phyloP scores from a whole-genome alignment of 2,329 filamentous ascomycete species.

The Colletotrichum orchidophilum region DNA sequence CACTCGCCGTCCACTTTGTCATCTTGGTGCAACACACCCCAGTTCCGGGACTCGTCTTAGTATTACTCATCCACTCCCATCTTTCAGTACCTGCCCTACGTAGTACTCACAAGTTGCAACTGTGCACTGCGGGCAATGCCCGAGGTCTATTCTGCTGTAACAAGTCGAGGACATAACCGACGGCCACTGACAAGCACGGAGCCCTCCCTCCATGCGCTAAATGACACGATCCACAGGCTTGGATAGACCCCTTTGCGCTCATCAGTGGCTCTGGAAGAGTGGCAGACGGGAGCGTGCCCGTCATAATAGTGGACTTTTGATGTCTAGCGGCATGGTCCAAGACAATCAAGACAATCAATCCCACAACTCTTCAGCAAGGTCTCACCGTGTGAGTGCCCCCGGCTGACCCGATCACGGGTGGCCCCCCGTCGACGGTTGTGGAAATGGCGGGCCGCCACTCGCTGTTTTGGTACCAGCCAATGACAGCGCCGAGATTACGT shows the following conservation, averaged over 20 bases:
- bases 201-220: background rate
- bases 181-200: background rate
- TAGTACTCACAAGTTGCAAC: background rate
- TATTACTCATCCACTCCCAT: background rate
- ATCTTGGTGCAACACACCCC: too few relatives aligned
- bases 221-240: slow-evolving; percentile 5
- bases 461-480: background rate
- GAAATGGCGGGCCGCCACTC: background rate
- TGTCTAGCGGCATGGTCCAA: background rate
- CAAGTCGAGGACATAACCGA: background rate
- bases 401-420: slow-evolving; percentile 25
- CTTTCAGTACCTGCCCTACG: background rate
- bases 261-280: background rate
- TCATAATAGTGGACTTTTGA: slow-evolving; percentile 23
- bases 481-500: background rate
- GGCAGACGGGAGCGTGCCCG: background rate
- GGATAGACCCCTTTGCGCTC: background rate
- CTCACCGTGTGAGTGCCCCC: slow-evolving; percentile 26
- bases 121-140: background rate
- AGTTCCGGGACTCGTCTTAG: too few relatives aligned
- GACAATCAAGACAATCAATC: slow-evolving; percentile 3
- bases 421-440: background rate
- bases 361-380: slow-evolving; percentile 17
- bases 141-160: background rate
- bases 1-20: too few relatives aligned